Percentiles rank a stretch among this genome's conserved stretches.
phyloP scores from a whole-genome alignment of 148 eudicot species.

The Nyssa sinensis region DNA sequence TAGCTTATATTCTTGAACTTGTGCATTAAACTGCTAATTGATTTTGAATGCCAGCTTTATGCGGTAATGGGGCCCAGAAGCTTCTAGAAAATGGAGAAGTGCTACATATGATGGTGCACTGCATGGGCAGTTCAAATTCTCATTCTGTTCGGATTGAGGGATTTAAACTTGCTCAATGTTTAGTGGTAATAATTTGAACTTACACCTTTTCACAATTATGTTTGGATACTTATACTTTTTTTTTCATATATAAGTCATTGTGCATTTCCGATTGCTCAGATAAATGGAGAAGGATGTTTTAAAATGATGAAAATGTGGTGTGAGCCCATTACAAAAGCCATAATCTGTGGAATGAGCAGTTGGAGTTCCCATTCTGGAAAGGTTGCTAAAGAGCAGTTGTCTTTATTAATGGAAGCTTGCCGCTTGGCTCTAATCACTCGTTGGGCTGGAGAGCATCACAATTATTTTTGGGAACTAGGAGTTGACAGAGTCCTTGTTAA shows the following conservation, averaged over 20 bases:
- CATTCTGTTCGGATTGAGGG: constrained; percentile 49
- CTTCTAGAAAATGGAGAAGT: constrained; percentile 51
- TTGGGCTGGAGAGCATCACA: constrained; percentile 80
- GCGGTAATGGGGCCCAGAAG: constrained; percentile 73
- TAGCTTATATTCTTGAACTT: constrained; percentile 12
- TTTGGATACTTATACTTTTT: background rate
- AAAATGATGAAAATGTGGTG: constrained; percentile 48
- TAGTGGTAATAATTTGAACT: constrained; percentile 48
- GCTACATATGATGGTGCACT: constrained; percentile 39
- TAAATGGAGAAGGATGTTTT: constrained; percentile 45
- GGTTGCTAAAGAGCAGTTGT: constrained; percentile 36
- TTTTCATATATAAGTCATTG: constrained; percentile 1
- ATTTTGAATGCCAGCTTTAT: constrained; percentile 54
- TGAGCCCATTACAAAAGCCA: constrained; percentile 55
- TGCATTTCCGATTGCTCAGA: constrained; percentile 43
- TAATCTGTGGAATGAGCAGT: constrained; percentile 43
- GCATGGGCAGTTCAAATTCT: constrained; percentile 50
- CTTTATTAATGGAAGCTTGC: constrained; percentile 58
- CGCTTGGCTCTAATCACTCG: constrained; percentile 65
- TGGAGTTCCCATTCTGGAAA: constrained; percentile 33
- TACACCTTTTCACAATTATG: background rate
- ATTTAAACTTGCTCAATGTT: constrained; percentile 55
- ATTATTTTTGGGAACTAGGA: constrained; percentile 63
- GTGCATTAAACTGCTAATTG: constrained; percentile 10
- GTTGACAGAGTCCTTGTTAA: constrained; percentile 52